Conservation (phyloP, 345 rosid species). For the Acer campestre region DNA sequence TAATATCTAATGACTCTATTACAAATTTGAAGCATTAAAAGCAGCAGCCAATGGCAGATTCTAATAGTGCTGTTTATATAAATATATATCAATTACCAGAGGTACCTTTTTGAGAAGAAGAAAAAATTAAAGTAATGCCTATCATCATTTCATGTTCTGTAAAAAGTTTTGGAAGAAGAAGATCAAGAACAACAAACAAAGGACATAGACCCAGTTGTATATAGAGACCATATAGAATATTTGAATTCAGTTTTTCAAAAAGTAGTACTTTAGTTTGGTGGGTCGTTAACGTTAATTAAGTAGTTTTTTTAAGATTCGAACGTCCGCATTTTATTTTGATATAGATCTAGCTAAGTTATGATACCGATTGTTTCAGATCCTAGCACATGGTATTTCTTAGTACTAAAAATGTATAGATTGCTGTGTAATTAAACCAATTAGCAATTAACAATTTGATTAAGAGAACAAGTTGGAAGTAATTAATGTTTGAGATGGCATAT, state of each 20-base stretch:
- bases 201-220: conserved; percentile 1
- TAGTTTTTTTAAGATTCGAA: no score
- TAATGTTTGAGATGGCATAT: conserved; percentile 19
- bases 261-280: not conserved
- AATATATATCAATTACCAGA: not conserved
- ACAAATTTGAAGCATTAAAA: not conserved
- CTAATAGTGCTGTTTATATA: not conserved
- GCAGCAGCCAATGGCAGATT: not conserved
- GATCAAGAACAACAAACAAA: not conserved
- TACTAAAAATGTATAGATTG: no score
- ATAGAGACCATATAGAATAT: not conserved
- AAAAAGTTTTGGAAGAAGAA: not conserved
- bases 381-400: no score
- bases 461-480: conserved; percentile 1
- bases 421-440: no score
- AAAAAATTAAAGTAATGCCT: not conserved
- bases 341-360: no score
- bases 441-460: not conserved
- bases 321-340: no score
- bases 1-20: not conserved
- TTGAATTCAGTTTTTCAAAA: not conserved
- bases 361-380: no score
- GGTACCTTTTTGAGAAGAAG: not conserved
- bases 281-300: not conserved
- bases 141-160: conserved; percentile 1